Conservation (phyloP, 192 early-diverging fungal genomes). For the Backusella parvicylindrica region DNA sequence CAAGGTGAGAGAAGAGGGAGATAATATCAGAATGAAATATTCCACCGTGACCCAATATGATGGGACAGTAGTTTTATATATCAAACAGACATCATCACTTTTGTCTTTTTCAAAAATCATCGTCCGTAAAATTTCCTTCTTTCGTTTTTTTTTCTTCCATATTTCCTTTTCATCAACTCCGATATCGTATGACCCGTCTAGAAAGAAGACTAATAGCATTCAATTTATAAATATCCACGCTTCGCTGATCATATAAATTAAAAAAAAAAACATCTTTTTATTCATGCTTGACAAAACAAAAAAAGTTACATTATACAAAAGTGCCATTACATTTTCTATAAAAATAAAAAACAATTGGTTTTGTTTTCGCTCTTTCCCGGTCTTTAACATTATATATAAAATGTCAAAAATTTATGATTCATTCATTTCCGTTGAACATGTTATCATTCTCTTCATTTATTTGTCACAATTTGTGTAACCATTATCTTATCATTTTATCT, state of each 20-base stretch:
- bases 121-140: not conserved
- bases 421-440: not conserved
- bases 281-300: not conserved
- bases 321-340: not conserved
- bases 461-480: not conserved
- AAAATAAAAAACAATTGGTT: not conserved
- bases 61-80: not conserved
- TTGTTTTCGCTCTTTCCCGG: not conserved
- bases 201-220: not conserved
- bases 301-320: not conserved
- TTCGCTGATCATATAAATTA: not conserved
- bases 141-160: not conserved
- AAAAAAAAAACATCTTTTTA: not conserved
- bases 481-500: not conserved
- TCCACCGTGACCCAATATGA: not conserved
- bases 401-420: not conserved
- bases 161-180: not conserved
- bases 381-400: not conserved
- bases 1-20: too few species aligned
- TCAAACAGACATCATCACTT: not conserved
- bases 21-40: not conserved
- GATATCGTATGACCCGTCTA: not conserved
- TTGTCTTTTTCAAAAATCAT: not conserved
- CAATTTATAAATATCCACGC: not conserved
- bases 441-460: not conserved